These are phyloP conservation scores for Monotropa hypopitys DNA, from an alignment of 179 eudicot genomes.

Conservation along the genomic window DNA sequence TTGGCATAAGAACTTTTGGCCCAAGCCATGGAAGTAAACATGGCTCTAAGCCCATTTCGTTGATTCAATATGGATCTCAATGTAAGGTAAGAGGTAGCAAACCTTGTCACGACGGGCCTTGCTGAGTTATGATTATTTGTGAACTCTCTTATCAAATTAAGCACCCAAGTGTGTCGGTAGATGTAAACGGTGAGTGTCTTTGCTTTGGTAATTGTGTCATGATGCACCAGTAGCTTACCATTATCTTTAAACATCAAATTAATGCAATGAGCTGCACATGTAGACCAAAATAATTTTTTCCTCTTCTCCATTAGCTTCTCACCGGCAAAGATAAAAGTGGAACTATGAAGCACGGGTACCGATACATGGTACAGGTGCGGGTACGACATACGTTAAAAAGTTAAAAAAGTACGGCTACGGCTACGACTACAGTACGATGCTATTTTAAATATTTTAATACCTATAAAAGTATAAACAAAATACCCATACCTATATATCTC, in stretches of 20 bases:
- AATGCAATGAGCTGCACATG: no score
- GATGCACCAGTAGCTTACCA: not conserved
- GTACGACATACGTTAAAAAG: no score
- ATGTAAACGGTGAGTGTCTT: not conserved
- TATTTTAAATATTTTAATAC: no score
- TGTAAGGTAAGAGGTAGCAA: not conserved
- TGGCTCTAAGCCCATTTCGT: not conserved
- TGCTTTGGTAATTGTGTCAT: not conserved
- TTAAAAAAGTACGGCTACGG: no score
- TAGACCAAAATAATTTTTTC: no score
- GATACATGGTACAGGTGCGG: no score
- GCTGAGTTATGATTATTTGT: not conserved
- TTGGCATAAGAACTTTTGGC: not conserved
- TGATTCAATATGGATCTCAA: not conserved
- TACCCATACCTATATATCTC: no score
- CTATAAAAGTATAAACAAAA: no score
- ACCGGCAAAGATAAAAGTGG: no score
- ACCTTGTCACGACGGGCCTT: not conserved
- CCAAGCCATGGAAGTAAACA: not conserved
- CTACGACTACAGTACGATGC: no score
- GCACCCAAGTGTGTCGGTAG: not conserved
- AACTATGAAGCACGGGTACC: no score
- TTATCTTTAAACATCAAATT: not conserved
- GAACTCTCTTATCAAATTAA: not conserved
- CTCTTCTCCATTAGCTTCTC: no score